A percentile compares a stretch with the other conserved stretches of the same genome.
Conservation (phyloP, 1,284 basidiomycete genomes). For the Pseudozyma tsukubaensis region DNA sequence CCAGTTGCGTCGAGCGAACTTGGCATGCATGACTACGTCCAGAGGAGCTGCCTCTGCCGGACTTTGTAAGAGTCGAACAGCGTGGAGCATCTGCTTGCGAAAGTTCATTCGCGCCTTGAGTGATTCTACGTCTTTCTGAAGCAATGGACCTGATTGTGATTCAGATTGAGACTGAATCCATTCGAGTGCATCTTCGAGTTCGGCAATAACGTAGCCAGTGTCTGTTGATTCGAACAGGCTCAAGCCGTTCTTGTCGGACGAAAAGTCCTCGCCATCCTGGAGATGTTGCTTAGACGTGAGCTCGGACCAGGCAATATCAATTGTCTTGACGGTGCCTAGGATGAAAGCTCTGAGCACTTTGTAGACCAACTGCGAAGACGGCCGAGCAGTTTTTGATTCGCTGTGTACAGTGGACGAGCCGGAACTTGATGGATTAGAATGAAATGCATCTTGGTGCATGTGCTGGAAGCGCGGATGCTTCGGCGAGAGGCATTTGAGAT, state of each 20-base stretch:
- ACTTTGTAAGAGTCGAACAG: slow-evolving; percentile 23
- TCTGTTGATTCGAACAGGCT: slow-evolving; percentile 79
- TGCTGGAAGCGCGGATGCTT: slow-evolving; percentile 55
- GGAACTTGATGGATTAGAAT: too few relatives aligned
- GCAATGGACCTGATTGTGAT: slow-evolving; percentile 8
- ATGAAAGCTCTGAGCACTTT: slow-evolving; percentile 79
- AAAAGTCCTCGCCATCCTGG: slow-evolving; percentile 79
- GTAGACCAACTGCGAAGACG: slow-evolving; percentile 73
- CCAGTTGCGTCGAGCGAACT: slow-evolving; percentile 38
- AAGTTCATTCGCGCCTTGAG: slow-evolving; percentile 34
- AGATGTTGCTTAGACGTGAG: slow-evolving; percentile 69
- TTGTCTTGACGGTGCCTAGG: slow-evolving; percentile 81
- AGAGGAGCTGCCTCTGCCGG: slow-evolving; percentile 29
- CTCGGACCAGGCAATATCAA: slow-evolving; percentile 84
- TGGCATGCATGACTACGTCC: slow-evolving; percentile 47
- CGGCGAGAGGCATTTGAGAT: slow-evolving; percentile 70
- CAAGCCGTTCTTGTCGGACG: slow-evolving; percentile 85
- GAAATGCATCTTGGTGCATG: too few relatives aligned
- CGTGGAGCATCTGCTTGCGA: slow-evolving; percentile 48
- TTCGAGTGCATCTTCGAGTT: slow-evolving; percentile 75
- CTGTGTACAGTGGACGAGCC: too few relatives aligned
- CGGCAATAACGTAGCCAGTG: slow-evolving; percentile 74
- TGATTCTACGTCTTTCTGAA: slow-evolving; percentile 8
- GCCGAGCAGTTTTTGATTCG: neutral
- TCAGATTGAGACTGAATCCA: slow-evolving; percentile 70